Conservation (phyloP, 2,329 filamentous ascomycete species). For the Fusarium sp. region DNA sequence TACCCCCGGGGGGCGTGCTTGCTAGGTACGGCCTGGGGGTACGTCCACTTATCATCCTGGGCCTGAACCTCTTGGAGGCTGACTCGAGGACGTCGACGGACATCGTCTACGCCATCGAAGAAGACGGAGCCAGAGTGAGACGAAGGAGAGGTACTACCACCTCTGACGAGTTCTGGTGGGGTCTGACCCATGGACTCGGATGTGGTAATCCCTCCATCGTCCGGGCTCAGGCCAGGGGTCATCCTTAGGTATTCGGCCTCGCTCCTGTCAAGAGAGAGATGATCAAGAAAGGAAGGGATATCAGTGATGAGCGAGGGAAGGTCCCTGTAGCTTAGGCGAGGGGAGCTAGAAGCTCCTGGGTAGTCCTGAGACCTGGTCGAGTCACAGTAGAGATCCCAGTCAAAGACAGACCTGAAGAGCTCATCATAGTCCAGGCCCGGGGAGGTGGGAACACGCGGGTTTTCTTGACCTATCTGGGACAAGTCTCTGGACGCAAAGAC, state of each 20-base stretch:
- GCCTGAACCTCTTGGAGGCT: constrained; percentile 50
- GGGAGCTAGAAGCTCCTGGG: constrained; percentile 42
- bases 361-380: constrained; percentile 47
- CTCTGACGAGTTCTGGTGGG: constrained; percentile 52
- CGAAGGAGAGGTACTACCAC: constrained; percentile 54
- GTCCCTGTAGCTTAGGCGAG: constrained; percentile 44
- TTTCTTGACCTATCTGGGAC: constrained; percentile 50
- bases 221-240: constrained; percentile 48
- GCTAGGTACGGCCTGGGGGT: constrained; percentile 49
- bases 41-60: constrained; percentile 55
- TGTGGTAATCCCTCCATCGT: constrained; percentile 47
- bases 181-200: constrained; percentile 53
- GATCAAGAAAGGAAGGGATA: constrained; percentile 48
- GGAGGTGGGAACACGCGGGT: constrained; percentile 51
- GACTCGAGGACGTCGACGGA: constrained; percentile 44
- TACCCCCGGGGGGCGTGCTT: constrained; percentile 48
- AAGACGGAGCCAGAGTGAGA: constrained; percentile 52
- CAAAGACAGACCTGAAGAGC: constrained; percentile 52
- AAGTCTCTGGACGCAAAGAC: constrained; percentile 46
- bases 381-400: constrained; percentile 51
- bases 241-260: constrained; percentile 49
- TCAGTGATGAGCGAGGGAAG: constrained; percentile 51
- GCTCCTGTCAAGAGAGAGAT: constrained; percentile 48
- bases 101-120: constrained; percentile 47
- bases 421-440: constrained; percentile 47